phyloP scores from a whole-genome alignment of 2,329 filamentous ascomycete genomes.

The Aspergillus sergii region DNA sequence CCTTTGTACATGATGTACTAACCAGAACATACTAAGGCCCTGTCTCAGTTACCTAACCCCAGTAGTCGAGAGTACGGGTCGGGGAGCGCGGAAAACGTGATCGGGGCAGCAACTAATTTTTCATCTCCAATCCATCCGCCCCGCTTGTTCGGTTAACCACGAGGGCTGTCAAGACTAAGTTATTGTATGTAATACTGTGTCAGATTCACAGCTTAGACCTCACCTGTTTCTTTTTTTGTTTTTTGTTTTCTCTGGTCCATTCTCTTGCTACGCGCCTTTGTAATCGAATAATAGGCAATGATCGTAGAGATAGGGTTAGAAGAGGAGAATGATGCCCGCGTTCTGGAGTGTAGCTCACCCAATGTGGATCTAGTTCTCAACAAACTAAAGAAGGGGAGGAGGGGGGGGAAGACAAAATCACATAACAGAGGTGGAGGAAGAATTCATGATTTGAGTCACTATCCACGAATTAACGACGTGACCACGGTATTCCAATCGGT shows the following conservation, averaged over 20 bases:
- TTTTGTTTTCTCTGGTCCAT: neutral
- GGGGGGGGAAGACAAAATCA: neutral
- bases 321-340: neutral
- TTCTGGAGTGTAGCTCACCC: neutral
- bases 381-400: neutral
- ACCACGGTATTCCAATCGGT: slow-evolving; percentile 8
- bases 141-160: slow-evolving; percentile 26
- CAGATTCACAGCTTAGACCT: neutral
- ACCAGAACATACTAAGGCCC: neutral
- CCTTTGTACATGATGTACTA: neutral
- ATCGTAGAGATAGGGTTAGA: neutral
- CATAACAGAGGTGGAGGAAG: neutral
- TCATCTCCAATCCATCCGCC: slow-evolving; percentile 13
- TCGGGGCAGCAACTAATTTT: slow-evolving; percentile 15
- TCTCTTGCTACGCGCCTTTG: neutral
- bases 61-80: slow-evolving; percentile 6
- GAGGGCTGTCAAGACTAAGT: slow-evolving; percentile 20
- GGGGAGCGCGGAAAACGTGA: slow-evolving; percentile 20
- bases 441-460: neutral
- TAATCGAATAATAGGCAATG: neutral
- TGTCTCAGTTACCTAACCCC: slow-evolving; percentile 2
- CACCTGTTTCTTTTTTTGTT: neutral
- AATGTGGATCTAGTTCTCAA: neutral
- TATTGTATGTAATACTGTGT: slow-evolving; percentile 18
- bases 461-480: neutral